A percentile compares a stretch with the other conserved stretches of the same genome.
Evolutionary conservation across 768 basidiomycete genomes (phyloP).

Genomic region (Butyriboletus loyo): DNA sequence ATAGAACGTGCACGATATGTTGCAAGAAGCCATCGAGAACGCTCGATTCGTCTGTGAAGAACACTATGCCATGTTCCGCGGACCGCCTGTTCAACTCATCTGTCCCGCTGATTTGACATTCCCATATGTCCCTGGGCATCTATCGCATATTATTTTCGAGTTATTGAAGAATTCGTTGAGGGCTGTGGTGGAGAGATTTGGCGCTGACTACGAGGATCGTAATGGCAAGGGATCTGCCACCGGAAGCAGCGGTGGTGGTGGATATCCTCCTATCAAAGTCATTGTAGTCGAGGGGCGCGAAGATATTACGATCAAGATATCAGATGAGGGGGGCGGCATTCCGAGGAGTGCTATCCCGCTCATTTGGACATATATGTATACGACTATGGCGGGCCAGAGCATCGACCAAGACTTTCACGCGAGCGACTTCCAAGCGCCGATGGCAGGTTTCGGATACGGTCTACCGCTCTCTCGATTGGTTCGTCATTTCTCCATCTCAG

Average conservation of each 20-base stretch:
- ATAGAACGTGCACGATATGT: slow-evolving; percentile 92
- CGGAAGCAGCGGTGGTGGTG: neutral
- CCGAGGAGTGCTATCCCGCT: slow-evolving; percentile 81
- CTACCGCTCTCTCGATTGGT: slow-evolving; percentile 89
- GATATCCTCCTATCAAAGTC: slow-evolving; percentile 28
- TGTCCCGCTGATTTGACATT: slow-evolving; percentile 86
- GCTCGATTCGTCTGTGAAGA: slow-evolving; percentile 94
- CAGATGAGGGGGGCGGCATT: slow-evolving; percentile 93
- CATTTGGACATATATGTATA: slow-evolving; percentile 99
- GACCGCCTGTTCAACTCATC: slow-evolving; percentile 94
- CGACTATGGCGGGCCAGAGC: slow-evolving; percentile 72
- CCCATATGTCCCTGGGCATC: slow-evolving; percentile 93
- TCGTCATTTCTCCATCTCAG: slow-evolving; percentile 45
- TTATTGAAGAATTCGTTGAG: slow-evolving; percentile 96
- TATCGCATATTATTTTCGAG: slow-evolving; percentile 96
- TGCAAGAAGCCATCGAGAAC: slow-evolving; percentile 98
- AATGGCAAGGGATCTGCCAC: slow-evolving; percentile 5
- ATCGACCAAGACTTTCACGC: slow-evolving; percentile 72
- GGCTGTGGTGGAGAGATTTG: slow-evolving; percentile 92
- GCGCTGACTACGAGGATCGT: slow-evolving; percentile 68
- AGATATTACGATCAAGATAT: slow-evolving; percentile 98
- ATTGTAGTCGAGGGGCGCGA: slow-evolving; percentile 95
- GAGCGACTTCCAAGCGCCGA: slow-evolving; percentile 94
- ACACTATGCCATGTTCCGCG: slow-evolving; percentile 93
- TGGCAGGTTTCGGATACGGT: slow-evolving; percentile 98